phyloP scores from a whole-genome alignment of 306 rosid species.

The Psophocarpus tetragonolobus region DNA sequence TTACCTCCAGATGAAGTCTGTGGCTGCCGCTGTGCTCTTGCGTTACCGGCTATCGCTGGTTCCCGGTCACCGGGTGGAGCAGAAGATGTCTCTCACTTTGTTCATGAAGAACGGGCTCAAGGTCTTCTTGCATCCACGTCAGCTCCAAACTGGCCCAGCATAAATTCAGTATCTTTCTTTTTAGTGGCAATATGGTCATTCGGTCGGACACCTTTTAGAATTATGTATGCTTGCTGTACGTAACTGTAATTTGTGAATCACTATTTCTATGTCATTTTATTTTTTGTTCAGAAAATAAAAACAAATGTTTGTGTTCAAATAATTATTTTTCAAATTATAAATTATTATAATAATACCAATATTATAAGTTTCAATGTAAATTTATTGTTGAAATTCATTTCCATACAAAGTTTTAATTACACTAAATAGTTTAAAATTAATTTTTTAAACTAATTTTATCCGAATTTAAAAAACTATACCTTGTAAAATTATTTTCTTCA shows the following conservation, averaged over 20 bases:
- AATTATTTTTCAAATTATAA: neutral
- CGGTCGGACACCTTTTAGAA: neutral
- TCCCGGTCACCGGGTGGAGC: slow-evolving; percentile 85
- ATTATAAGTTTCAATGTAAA: neutral
- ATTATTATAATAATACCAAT: neutral
- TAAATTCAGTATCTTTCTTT: too few species aligned
- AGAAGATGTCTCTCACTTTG: slow-evolving; percentile 88
- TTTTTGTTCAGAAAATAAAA: neutral
- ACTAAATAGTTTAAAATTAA: too few species aligned
- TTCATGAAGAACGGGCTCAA: slow-evolving; percentile 89
- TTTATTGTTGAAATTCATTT: neutral
- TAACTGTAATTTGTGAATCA: neutral
- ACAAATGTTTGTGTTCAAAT: neutral
- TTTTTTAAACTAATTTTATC: too few species aligned
- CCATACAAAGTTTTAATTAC: neutral
- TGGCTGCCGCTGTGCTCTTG: slow-evolving; percentile 80
- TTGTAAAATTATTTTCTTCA: too few species aligned
- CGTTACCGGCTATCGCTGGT: slow-evolving; percentile 70
- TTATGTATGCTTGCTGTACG: neutral
- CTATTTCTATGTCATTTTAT: neutral
- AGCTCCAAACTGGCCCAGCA: slow-evolving; percentile 42
- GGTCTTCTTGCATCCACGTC: slow-evolving; percentile 67
- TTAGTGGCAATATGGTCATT: slow-evolving; percentile 32
- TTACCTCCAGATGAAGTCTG: slow-evolving; percentile 91
- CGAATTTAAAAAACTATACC: too few species aligned